Evolutionary conservation across 2,329 filamentous ascomycete species (phyloP).

Genomic region (Aspergillus luchuensis): DNA sequence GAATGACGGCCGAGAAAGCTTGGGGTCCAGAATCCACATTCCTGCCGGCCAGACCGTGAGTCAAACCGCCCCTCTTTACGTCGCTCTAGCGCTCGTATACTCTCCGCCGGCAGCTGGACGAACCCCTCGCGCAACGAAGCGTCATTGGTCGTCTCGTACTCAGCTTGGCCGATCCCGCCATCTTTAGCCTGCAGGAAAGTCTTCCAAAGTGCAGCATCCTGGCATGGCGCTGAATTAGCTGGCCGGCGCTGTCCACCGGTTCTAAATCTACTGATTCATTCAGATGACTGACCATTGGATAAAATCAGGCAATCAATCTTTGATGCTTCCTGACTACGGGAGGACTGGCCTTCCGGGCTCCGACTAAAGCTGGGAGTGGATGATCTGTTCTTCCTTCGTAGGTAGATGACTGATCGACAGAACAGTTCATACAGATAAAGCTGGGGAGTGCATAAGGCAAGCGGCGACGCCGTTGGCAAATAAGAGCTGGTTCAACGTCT

Average conservation of each 20-base stretch:
- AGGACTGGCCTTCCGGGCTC: neutral
- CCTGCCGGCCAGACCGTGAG: constrained; percentile 1
- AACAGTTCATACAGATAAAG: neutral
- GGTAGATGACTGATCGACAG: neutral
- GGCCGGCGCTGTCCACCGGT: neutral
- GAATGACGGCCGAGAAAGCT: neutral
- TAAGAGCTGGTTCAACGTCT: neutral
- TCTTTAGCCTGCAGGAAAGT: neutral
- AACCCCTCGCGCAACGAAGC: neutral
- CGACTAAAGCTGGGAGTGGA: neutral
- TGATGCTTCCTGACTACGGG: neutral
- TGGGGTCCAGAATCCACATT: constrained; percentile 7
- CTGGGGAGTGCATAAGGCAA: neutral
- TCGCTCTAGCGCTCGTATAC: constrained; percentile 3
- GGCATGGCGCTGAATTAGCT: neutral
- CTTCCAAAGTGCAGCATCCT: neutral
- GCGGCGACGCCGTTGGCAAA: neutral
- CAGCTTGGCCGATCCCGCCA: neutral
- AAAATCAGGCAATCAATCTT: too few relatives aligned
- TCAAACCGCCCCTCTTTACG: constrained; percentile 1
- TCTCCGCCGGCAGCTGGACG: neutral
- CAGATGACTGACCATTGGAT: neutral
- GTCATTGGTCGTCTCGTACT: neutral
- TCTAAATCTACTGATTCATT: neutral
- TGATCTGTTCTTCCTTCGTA: neutral